These are phyloP conservation scores for Fusarium longipes DNA, from an alignment of 2,329 filamentous ascomycete species.

Conservation along the genomic window DNA sequence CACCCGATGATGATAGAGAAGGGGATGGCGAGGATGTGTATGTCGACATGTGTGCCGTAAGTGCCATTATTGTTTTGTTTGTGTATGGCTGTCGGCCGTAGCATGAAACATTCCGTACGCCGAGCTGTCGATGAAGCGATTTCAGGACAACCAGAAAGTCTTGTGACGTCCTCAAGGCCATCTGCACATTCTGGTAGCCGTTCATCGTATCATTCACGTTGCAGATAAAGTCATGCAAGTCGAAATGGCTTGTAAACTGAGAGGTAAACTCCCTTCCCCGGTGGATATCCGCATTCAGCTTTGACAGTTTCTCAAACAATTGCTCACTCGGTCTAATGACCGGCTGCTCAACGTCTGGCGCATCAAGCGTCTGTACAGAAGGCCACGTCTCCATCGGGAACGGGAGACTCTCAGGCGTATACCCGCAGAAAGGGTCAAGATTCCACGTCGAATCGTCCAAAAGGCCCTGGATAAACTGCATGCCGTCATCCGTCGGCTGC, in stretches of 20 bases:
- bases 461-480: conserved; percentile 34
- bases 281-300: conserved; percentile 41
- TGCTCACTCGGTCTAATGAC: conserved; percentile 19
- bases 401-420: conserved; percentile 20
- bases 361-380: conserved; percentile 23
- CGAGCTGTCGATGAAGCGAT: conserved; percentile 41
- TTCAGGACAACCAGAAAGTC: conserved; percentile 46
- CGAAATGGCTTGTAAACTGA: conserved; percentile 2
- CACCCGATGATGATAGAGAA: neutral
- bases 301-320: conserved; percentile 39
- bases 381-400: conserved; percentile 41
- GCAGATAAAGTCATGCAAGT: conserved; percentile 35
- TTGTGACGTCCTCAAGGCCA: conserved; percentile 38
- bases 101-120: conserved; percentile 15
- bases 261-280: conserved; percentile 25
- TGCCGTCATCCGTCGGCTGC: conserved; percentile 4
- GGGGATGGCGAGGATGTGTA: conserved; percentile 15
- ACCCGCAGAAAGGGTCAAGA: conserved; percentile 27
- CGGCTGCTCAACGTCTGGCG: conserved; percentile 6
- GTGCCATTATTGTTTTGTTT: conserved; percentile 9
- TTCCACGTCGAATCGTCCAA: conserved; percentile 34
- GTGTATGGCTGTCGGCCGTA: conserved; percentile 10
- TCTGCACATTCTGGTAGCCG: conserved; percentile 40
- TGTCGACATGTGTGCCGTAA: conserved; percentile 2
- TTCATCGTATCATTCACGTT: conserved; percentile 8